Evolutionary conservation across 805 yeast genomes (phyloP), one percentile per base, ranked within the genome.

Genomic region (Candida anglica): DNA sequence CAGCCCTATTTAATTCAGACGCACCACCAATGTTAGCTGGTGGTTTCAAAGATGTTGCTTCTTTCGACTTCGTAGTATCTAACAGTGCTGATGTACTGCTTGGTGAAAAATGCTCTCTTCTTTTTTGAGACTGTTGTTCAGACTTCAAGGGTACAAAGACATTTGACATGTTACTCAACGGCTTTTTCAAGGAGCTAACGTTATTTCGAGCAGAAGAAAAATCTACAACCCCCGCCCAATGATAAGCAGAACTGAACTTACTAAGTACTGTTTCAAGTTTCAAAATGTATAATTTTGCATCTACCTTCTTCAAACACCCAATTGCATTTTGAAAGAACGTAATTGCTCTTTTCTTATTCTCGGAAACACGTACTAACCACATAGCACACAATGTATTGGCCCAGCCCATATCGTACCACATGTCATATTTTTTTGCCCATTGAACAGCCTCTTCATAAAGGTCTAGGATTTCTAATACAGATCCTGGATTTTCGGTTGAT

Each of bases 371-470:
- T 2, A 40, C 36, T 7, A 67, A 43, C 71, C 77, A 68, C 16
- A 45, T 33, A 7, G 66, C 73, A 48, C 77, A 71, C 14, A 66
- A 51, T 33, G 67, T 65, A 37, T 62, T 55, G 6, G 60, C 59
- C 32, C 63, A 37, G 2, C 70, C 75, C 5, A 56, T 58, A 31
- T 71, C 75, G 18, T 58, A 50, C 43, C 58, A 48, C 14, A 54
- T 44, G 8, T 56, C 53, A 23, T 47, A 38, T n/a, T 41, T 40
- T 5, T 50, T 46, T 1, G 73, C 68, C 3, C 39, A 32, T n/a
- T 60, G 66, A n/a, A 71, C 56, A 0, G 77, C 69, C 16, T 56
- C 63, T 33, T 71, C 74, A 43, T 65, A 74, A 13, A 52, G 40
- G 38, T 73, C 78, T 6, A 74, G 44, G 3, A 63, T 53, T 15